Conservation (phyloP, 331 rosid species). For the Cucumis variabilis region DNA sequence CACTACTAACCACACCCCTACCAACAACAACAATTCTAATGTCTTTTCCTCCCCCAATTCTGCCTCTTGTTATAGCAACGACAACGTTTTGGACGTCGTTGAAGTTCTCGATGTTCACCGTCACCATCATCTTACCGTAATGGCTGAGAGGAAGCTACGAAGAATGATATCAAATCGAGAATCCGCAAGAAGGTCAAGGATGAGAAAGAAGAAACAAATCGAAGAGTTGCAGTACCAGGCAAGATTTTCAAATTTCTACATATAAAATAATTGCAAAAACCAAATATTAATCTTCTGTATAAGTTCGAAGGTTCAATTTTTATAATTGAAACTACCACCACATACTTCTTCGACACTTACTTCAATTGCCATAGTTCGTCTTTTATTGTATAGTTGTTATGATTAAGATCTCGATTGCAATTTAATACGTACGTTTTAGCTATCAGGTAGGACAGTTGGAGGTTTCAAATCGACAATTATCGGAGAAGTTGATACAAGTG, state of each 20-base stretch:
- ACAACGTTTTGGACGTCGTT: conserved; percentile 6
- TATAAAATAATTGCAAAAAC: too few species aligned
- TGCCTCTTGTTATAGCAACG: conserved; percentile 27
- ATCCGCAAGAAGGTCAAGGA: conserved; percentile 46
- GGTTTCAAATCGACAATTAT: conserved; percentile 45
- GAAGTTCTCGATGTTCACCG: not conserved
- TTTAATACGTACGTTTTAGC: not conserved
- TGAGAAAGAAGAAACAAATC: conserved; percentile 53
- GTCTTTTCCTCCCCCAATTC: conserved; percentile 32
- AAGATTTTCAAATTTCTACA: not conserved
- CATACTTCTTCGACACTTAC: too few species aligned
- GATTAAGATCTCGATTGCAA: not conserved
- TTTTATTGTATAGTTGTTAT: not conserved
- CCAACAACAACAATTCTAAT: not conserved
- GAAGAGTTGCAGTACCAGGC: conserved; percentile 45
- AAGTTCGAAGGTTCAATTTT: too few species aligned
- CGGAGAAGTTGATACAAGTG: conserved; percentile 48
- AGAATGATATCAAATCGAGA: conserved; percentile 56
- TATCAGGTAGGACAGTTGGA: conserved; percentile 43
- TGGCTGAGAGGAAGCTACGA: conserved; percentile 42
- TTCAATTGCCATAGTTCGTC: too few species aligned
- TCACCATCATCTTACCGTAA: not conserved
- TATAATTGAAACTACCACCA: too few species aligned
- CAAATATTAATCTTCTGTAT: too few species aligned
- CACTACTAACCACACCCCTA: not conserved